Evolutionary conservation across 1,284 basidiomycete species (phyloP), one percentile per base, ranked within the genome.

Genomic region (Abortiporus biennis): DNA sequence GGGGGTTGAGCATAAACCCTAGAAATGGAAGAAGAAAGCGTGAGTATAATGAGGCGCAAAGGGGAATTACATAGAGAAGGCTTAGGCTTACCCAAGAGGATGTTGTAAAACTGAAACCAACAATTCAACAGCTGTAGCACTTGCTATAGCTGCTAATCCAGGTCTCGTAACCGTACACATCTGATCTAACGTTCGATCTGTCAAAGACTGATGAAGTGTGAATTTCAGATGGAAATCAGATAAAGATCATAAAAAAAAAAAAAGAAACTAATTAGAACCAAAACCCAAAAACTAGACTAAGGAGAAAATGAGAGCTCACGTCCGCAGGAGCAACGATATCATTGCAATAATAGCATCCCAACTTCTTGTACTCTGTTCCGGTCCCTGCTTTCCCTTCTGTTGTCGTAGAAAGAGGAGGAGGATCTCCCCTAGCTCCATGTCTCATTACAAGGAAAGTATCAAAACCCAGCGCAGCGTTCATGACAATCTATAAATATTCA

Each of bases 101-200:
- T 98, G 94, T 56, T 98, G 94, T 16, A 98, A 52, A 0, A 96
- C 64, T 0, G 92, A 91, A 0, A 92, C 84, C 25, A 99, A 76
- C 5, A 99, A 69, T 57, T 99, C 96, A 0, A 98, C 94, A 0
- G 92, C 92, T 0, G 85, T 88, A 0, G 93, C 85, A 0, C 88
- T 82, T 0, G 95, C 95, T 32, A 98, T 93, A 0, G 91, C 80
- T 0, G 94, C 96, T 0, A 98, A 72, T 0, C 95, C 95, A 0
- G 96, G 95, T n/a, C 96, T 71, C 0, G 95, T 97, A 11, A 99
- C 96, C 0, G 96, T 99, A 58, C 96, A 99, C 95, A 98, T 98
- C 60, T 99, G 95, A 60, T 99, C 96, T 20, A 99, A 74, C 1
- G 94, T 97, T 25, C 94, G 76, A 57, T 99, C 94, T 0, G 90